phyloP scores from a whole-genome alignment of 2,329 filamentous ascomycete species.

The Geoglossum cookeanum region DNA sequence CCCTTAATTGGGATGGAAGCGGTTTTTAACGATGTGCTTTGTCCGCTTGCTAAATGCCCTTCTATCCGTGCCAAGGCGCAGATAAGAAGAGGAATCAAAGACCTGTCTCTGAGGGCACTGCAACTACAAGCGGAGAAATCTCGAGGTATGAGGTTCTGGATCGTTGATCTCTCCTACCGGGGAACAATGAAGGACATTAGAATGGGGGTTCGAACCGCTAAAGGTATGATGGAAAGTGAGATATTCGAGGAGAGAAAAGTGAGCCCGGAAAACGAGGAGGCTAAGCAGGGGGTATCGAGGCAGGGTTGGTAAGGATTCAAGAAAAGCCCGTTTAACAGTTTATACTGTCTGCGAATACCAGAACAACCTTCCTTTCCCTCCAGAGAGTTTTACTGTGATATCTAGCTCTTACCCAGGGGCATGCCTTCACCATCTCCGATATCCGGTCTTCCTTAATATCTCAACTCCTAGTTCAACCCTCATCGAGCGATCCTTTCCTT shows the following conservation, averaged over 20 bases:
- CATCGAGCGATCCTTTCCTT: constrained; percentile 7
- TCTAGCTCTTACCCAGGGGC: background rate
- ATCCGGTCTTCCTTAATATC: background rate
- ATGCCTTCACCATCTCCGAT: background rate
- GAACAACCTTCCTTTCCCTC: background rate
- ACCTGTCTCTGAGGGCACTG: constrained; percentile 79
- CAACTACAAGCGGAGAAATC: constrained; percentile 52
- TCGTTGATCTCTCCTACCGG: constrained; percentile 4
- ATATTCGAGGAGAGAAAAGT: background rate
- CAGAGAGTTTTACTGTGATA: background rate
- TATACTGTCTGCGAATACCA: background rate
- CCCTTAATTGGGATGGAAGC: constrained; percentile 29
- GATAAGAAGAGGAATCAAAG: constrained; percentile 66
- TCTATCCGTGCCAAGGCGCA: constrained; percentile 23
- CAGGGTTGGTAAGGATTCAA: background rate
- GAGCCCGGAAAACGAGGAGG: background rate
- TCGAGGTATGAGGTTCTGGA: background rate
- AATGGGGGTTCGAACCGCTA: background rate
- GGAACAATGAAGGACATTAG: constrained; percentile 6
- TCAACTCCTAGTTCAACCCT: constrained; percentile 8
- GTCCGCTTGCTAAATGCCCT: constrained; percentile 56
- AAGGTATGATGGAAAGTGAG: background rate
- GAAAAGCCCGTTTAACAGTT: background rate
- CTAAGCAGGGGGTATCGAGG: background rate
- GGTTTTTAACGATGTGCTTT: constrained; percentile 96